Base-by-base conservation (phyloP, 768 basidiomycete genomes). In the Leccinellum albellum region DNA sequence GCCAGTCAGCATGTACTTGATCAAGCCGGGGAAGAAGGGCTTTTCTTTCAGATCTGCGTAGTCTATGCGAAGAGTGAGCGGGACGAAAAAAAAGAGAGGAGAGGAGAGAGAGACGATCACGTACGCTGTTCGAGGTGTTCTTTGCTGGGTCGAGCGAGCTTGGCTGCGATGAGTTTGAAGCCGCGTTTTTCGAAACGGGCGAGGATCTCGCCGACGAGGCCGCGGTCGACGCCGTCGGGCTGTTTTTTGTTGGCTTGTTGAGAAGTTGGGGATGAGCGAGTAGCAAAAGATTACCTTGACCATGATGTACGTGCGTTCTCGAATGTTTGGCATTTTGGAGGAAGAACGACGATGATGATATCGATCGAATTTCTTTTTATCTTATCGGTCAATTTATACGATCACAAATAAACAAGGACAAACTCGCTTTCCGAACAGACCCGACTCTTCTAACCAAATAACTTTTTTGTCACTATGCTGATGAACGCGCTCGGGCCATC, bases 141-240 rank as follows among this genome's bases (percentile, higher is more conserved):
- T 59, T 81, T 76, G 63, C 87, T 81, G 44, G 97, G 81, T 47
- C 87, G 85, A 60, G 86, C 86, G 71, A 98, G 81, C 81, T 99
- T 98, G 72, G 98, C 80, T 58, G 96, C 96, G 71, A 89, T 80
- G 73, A 98, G 88, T 83, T 98, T 97, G 87, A 86, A 99, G 64
- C 97, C 97, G 65, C 96, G 93, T 80, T 89, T 86, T 85, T 99
- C 97, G 77, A 99, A 98, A 67, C 96, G 85, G 70, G 82, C 68
- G 76, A 96, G 91, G 85, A 98, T 98, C 79, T 93, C 88, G 73
- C 93, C 96, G 73, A 95, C 81, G 76, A 98, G 89, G 65, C 82
- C 87, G 68, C 97, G 91, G 78, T 98, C 94, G 79, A 99, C 97
- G 75, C 96, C 97, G 78, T 99, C 97, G 68, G 97, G 97, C 95